Conservation (phyloP, 495 filamentous ascomycete species). For the Lichina pygmaea region DNA sequence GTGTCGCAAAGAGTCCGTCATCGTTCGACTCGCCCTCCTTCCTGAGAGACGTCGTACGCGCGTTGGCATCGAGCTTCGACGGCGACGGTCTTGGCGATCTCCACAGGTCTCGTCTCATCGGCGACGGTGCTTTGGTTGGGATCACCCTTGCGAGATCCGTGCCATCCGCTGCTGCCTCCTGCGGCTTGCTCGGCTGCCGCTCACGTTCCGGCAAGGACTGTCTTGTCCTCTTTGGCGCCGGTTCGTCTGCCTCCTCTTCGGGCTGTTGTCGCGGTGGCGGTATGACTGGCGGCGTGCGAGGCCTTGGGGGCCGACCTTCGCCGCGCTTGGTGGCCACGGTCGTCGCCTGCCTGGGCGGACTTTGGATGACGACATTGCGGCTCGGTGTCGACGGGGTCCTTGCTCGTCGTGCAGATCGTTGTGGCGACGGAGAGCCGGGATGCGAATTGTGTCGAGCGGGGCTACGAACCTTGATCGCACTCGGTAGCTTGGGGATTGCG, state of each 20-base stretch:
- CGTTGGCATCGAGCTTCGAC: constrained; percentile 2
- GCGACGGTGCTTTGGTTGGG: background rate
- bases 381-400: background rate
- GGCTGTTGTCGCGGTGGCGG: background rate
- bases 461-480: no score
- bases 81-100: constrained; percentile 3
- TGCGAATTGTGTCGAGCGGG: background rate
- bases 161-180: background rate
- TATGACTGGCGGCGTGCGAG: background rate
- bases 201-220: background rate
- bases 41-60: background rate
- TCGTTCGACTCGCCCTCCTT: background rate
- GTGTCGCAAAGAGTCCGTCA: background rate
- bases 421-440: background rate
- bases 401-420: background rate
- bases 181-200: background rate
- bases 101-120: no score
- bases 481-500: no score
- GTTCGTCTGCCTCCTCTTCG: background rate
- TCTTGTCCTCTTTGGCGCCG: background rate
- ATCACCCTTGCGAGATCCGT: background rate
- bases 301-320: no score
- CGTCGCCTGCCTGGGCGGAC: background rate
- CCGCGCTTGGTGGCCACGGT: background rate
- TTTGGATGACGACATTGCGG: no score